These are phyloP conservation scores for Astragalus glycyphyllos DNA, from an alignment of 306 rosid genomes.

Conservation along the genomic window DNA sequence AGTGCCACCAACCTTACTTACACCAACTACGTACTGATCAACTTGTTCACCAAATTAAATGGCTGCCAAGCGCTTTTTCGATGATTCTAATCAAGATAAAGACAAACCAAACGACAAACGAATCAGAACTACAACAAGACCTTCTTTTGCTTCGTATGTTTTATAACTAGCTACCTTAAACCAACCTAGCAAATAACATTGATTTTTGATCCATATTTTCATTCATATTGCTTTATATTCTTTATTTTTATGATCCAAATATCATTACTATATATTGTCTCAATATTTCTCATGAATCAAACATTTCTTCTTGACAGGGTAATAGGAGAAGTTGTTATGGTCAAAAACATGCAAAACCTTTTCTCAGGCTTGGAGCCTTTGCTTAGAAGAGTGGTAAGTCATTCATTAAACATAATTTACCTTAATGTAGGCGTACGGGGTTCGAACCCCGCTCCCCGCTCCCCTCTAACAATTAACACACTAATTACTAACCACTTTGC, in stretches of 20 bases:
- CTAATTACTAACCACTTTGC: no score
- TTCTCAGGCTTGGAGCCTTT: conserved; percentile 81
- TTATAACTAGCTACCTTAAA: background rate
- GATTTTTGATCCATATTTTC: background rate
- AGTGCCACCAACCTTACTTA: conserved; percentile 25
- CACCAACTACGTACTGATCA: background rate
- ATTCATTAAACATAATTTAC: no score
- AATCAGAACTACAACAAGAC: conserved; percentile 48
- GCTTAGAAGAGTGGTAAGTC: conserved; percentile 68
- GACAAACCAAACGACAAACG: conserved; percentile 55
- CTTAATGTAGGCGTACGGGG: no score
- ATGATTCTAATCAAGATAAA: conserved; percentile 53
- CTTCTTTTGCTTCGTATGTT: conserved; percentile 85
- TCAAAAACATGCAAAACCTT: conserved; percentile 71
- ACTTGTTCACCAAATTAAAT: conserved; percentile 45
- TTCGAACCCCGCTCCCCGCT: no score
- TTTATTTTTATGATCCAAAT: no score
- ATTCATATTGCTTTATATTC: no score
- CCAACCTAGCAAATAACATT: background rate
- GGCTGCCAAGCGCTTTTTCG: conserved; percentile 67
- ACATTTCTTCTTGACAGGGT: conserved; percentile 53
- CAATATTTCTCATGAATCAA: conserved; percentile 14
- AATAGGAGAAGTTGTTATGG: conserved; percentile 83
- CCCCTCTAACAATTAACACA: no score
- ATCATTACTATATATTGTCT: background rate